Evolutionary conservation across 148 eudicot species (phyloP).

Genomic region (Camellia japonica): DNA sequence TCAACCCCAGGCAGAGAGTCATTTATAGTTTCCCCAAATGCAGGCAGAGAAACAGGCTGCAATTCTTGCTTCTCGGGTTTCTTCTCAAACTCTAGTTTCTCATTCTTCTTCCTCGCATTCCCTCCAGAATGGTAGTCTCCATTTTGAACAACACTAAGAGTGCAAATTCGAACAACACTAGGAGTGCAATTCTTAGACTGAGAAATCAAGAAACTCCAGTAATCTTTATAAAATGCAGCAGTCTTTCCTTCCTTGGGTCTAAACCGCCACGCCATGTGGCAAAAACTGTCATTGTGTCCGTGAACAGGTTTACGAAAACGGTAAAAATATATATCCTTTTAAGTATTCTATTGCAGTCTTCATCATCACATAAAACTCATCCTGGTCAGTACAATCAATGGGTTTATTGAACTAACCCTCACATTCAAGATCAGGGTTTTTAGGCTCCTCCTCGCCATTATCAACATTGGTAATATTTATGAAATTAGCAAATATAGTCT

Average conservation of each 20-base stretch:
- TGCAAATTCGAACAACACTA: slow-evolving; percentile 64
- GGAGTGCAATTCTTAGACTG: slow-evolving; percentile 66
- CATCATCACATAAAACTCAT: slow-evolving; percentile 87
- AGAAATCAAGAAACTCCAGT: slow-evolving; percentile 58
- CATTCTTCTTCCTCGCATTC: slow-evolving; percentile 78
- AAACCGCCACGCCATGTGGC: slow-evolving; percentile 98
- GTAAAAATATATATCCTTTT: slow-evolving; percentile 75
- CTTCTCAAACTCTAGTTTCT: slow-evolving; percentile 53
- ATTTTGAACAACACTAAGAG: slow-evolving; percentile 54
- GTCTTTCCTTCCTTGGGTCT: slow-evolving; percentile 89
- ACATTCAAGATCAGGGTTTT: slow-evolving; percentile 42
- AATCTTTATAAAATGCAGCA: slow-evolving; percentile 76
- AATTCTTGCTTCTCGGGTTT: slow-evolving; percentile 22
- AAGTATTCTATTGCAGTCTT: slow-evolving; percentile 82
- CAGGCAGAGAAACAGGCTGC: slow-evolving; percentile 36
- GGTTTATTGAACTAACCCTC: slow-evolving; percentile 48
- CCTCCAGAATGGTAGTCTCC: slow-evolving; percentile 89
- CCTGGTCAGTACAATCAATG: slow-evolving; percentile 77
- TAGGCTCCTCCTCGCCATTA: slow-evolving; percentile 12
- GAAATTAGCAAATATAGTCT: slow-evolving; percentile 53
- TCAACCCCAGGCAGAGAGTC: slow-evolving; percentile 77
- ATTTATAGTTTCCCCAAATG: slow-evolving; percentile 70
- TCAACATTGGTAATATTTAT: slow-evolving; percentile 63
- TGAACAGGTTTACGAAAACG: slow-evolving; percentile 80
- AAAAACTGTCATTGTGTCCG: slow-evolving; percentile 59